Base-by-base conservation (phyloP, 1,284 basidiomycete species). In the Dichomitus squalens region DNA sequence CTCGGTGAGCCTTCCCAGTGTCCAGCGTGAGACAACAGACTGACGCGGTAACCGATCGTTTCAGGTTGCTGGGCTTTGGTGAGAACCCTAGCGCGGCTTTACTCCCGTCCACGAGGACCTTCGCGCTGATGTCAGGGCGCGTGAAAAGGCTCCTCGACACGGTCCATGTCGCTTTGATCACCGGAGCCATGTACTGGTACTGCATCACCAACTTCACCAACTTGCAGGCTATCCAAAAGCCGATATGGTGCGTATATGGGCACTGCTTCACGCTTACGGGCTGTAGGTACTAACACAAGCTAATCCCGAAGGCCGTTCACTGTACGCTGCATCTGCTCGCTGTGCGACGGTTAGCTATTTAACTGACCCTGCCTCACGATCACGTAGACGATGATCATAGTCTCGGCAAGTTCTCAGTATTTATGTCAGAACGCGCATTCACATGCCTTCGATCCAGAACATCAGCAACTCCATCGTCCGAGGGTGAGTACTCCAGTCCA, bases 381-480 rank as follows among this genome's bases (percentile, higher is more conserved):
- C 4, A 35, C n/a, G 0, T 18, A 68, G 66, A 49, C 49, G 0
- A 66, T 68, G 66, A 64, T 68, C 49, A 59, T 68, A 16, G 55
- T 66, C 6, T 62, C 64, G 34, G 66, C 64, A 9, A 36, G 66
- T 58, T 0, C 7, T 33, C 23, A 7, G 12, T 3, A 9, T 11
- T n/a, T 27, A 7, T 12, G 14, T 35, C 5, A 3, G 41, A 4
- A 4, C 20, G 27, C 38, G 0, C 8, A 23, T 8, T 41, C 43
- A 5, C 2, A n/a, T 18, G 34, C 8, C 20, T 7, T 49, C 4
- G n/a, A 3, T 20, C 7, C 36, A 68, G 66, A 68, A 63, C 20
- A 12, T 59, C 27, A 68, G 64, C 48, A 68, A 68, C 41, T 58
- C 48, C n/a, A 64, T 68, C 29, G 63, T 68, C 2, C 59, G 66